These are phyloP conservation scores for Paecilomyces sp. DNA, from an alignment of 2,329 filamentous ascomycete genomes.

Conservation along the genomic window DNA sequence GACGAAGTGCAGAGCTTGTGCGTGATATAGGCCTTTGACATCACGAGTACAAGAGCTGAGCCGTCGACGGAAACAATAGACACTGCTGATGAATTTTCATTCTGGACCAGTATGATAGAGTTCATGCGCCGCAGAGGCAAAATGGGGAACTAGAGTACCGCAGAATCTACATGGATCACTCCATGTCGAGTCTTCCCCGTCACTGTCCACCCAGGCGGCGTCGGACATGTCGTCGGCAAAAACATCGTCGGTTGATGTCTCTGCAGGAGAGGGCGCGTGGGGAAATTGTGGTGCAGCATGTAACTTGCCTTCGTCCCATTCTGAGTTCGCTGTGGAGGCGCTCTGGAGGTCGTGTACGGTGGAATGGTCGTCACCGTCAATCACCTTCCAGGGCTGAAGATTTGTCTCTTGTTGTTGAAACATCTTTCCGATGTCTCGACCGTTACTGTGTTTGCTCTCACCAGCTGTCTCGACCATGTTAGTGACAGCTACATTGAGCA, in stretches of 20 bases:
- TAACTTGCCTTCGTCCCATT: background rate
- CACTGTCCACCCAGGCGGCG: slow-evolving; percentile 26
- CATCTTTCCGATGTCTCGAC: slow-evolving; percentile 75
- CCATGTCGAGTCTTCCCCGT: slow-evolving; percentile 20
- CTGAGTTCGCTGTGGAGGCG: background rate
- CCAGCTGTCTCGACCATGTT: slow-evolving; percentile 64
- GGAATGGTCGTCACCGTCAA: slow-evolving; percentile 4
- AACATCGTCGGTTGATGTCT: background rate
- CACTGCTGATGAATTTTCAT: background rate
- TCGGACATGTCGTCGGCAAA: slow-evolving; percentile 13
- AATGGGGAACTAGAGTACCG: slow-evolving; percentile 40
- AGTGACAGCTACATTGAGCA: slow-evolving; percentile 80
- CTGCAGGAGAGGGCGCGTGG: background rate
- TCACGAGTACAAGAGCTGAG: background rate
- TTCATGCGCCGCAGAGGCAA: slow-evolving; percentile 44
- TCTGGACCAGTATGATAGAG: slow-evolving; percentile 35
- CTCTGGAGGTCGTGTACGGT: background rate
- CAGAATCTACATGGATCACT: slow-evolving; percentile 36
- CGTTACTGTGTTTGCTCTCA: slow-evolving; percentile 47
- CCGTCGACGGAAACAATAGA: background rate
- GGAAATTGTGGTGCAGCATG: background rate
- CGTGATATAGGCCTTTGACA: no score
- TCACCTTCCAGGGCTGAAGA: slow-evolving; percentile 59
- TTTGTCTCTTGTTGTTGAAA: slow-evolving; percentile 67
- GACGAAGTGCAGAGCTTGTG: no score